Conservation (phyloP, 2,329 filamentous ascomycete genomes). For the Pseudogymnoascus sp. region DNA sequence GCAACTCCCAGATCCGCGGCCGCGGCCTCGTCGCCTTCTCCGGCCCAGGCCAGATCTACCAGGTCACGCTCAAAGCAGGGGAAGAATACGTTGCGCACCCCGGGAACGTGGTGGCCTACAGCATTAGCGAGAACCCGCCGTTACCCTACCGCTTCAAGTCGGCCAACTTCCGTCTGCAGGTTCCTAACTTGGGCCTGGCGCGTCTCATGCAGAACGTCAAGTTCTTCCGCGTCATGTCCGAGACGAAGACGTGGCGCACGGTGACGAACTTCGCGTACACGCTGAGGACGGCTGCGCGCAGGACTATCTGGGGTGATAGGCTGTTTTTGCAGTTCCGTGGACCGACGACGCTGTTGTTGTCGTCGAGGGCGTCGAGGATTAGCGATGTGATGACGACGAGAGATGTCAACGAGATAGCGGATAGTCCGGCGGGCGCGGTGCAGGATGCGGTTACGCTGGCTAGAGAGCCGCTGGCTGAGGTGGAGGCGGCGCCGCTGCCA, state of each 20-base stretch:
- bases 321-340: constrained; percentile 87
- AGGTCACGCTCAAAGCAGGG: constrained; percentile 69
- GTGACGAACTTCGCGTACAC: constrained; percentile 58
- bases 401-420: constrained; percentile 86
- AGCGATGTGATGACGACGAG: constrained; percentile 69
- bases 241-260: constrained; percentile 65
- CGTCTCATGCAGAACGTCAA: constrained; percentile 60
- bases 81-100: constrained; percentile 92
- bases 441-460: constrained; percentile 49
- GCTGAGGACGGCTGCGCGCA: constrained; percentile 67
- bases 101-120: constrained; percentile 86
- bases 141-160: constrained; percentile 83
- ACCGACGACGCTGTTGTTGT: constrained; percentile 77
- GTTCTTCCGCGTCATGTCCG: constrained; percentile 66
- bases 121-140: constrained; percentile 64
- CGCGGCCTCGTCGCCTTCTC: constrained; percentile 78
- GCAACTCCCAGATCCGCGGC: constrained; percentile 80
- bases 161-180: constrained; percentile 64
- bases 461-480: constrained; percentile 32
- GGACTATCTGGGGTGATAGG: constrained; percentile 88
- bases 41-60: constrained; percentile 83
- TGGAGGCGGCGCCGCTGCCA: constrained; percentile 23
- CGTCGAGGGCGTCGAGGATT: constrained; percentile 74
- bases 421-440: constrained; percentile 66
- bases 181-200: constrained; percentile 60